Conservation (phyloP, 2,329 filamentous ascomycete species). For the Penicillium olsonii region DNA sequence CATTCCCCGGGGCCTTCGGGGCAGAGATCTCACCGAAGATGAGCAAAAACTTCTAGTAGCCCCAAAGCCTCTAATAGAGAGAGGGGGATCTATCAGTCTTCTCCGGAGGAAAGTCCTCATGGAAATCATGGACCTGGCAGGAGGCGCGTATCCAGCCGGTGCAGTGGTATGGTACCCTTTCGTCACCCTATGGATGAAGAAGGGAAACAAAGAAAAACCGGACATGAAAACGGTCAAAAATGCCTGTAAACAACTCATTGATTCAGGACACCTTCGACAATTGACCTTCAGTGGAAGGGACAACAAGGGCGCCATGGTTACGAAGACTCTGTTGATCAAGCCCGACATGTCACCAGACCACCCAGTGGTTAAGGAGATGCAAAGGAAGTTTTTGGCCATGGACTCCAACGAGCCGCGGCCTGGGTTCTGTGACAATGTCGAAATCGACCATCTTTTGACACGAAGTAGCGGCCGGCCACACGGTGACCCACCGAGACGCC, state of each 20-base stretch:
- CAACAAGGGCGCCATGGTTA: slow-evolving; percentile 49
- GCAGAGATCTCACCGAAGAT: background rate
- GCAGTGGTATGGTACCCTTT: slow-evolving; percentile 59
- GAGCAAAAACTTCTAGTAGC: background rate
- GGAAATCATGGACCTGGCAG: slow-evolving; percentile 55
- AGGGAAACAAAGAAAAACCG: slow-evolving; percentile 47
- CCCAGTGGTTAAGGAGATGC: slow-evolving; percentile 50
- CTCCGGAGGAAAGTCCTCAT: slow-evolving; percentile 54
- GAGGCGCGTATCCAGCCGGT: slow-evolving; percentile 58
- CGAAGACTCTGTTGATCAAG: slow-evolving; percentile 53
- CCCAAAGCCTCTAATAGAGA: slow-evolving; percentile 18
- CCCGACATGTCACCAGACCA: slow-evolving; percentile 49
- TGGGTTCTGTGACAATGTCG: slow-evolving; percentile 48
- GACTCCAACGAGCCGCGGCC: slow-evolving; percentile 36
- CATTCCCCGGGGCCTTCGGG: background rate
- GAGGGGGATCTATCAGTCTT: slow-evolving; percentile 47
- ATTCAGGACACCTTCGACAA: slow-evolving; percentile 54
- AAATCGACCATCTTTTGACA: slow-evolving; percentile 38
- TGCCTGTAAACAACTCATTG: slow-evolving; percentile 53
- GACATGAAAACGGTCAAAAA: slow-evolving; percentile 55
- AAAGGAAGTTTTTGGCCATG: slow-evolving; percentile 51
- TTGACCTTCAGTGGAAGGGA: slow-evolving; percentile 54
- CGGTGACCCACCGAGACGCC: slow-evolving; percentile 9
- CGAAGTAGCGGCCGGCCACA: slow-evolving; percentile 24
- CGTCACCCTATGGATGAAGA: slow-evolving; percentile 53